Conservation (phyloP, 2,329 filamentous ascomycete species). For the Aspergillus transmontanensis region DNA sequence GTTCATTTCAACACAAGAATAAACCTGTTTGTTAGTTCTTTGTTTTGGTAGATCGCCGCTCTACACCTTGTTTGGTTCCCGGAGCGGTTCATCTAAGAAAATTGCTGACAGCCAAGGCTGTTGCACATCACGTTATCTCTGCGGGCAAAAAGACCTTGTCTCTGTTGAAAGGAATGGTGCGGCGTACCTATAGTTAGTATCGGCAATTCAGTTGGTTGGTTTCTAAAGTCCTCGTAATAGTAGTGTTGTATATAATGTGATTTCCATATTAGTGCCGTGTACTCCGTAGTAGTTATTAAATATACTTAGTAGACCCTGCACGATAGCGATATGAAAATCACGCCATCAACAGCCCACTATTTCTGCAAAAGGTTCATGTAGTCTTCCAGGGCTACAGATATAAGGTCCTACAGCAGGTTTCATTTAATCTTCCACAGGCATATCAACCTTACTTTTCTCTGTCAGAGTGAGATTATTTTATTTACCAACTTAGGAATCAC, state of each 20-base stretch:
- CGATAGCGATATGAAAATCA: not conserved
- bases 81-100: too few relatives aligned
- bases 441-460: not conserved
- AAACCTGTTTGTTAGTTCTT: not conserved
- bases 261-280: too few relatives aligned
- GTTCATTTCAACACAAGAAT: not conserved
- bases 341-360: not conserved
- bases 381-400: not conserved
- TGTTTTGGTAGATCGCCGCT: not conserved
- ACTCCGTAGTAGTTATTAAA: too few relatives aligned
- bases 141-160: not conserved
- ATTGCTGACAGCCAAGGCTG: not conserved
- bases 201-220: too few relatives aligned
- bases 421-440: not conserved
- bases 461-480: not conserved
- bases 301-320: not conserved
- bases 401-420: not conserved
- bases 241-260: too few relatives aligned
- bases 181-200: too few relatives aligned
- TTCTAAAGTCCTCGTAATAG: too few relatives aligned
- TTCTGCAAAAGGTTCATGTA: not conserved
- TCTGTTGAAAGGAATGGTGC: not conserved
- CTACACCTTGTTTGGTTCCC: too few relatives aligned
- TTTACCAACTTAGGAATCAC: conserved; percentile 42
- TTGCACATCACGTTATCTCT: not conserved